A percentile compares a stretch with the other conserved stretches of the same genome.
Evolutionary conservation across 176 grass and related monocot species (phyloP).

Genomic region (Rhynchospora breviuscula): DNA sequence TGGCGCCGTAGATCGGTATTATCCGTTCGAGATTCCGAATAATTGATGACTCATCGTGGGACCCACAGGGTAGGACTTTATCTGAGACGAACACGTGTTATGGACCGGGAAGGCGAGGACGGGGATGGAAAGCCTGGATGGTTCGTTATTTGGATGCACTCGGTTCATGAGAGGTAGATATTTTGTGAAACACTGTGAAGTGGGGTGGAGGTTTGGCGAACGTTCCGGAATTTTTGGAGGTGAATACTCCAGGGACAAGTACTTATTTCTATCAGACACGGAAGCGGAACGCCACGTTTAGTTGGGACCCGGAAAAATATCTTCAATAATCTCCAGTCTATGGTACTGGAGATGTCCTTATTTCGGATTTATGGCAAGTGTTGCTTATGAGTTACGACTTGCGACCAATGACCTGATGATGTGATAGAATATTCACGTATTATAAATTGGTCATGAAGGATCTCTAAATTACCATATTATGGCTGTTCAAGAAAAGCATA

Average conservation of each 20-base stretch:
- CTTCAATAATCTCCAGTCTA: neutral
- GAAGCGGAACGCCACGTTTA: neutral
- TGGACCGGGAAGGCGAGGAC: neutral
- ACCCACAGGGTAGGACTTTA: neutral
- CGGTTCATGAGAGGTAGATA: neutral
- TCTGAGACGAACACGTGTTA: neutral
- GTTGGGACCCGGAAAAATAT: neutral
- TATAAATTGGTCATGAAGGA: too few relatives aligned
- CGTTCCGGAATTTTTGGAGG: too few relatives aligned
- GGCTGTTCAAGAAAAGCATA: too few relatives aligned
- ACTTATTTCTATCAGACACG: neutral
- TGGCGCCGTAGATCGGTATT: neutral
- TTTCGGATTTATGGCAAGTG: neutral
- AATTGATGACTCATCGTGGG: slow-evolving; percentile 43
- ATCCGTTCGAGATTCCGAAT: slow-evolving; percentile 26
- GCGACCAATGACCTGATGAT: neutral
- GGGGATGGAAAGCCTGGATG: neutral
- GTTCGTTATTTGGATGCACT: slow-evolving; percentile 13
- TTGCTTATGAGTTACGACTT: neutral
- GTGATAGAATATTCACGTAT: too few relatives aligned
- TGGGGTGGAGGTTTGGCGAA: neutral
- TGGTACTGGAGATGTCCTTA: neutral
- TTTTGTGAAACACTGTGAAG: neutral
- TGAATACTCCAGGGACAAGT: neutral
- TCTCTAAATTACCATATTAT: too few relatives aligned